Evolutionary conservation across 257 asterid genomes (phyloP).

Genomic region (Forsythia suspensa): DNA sequence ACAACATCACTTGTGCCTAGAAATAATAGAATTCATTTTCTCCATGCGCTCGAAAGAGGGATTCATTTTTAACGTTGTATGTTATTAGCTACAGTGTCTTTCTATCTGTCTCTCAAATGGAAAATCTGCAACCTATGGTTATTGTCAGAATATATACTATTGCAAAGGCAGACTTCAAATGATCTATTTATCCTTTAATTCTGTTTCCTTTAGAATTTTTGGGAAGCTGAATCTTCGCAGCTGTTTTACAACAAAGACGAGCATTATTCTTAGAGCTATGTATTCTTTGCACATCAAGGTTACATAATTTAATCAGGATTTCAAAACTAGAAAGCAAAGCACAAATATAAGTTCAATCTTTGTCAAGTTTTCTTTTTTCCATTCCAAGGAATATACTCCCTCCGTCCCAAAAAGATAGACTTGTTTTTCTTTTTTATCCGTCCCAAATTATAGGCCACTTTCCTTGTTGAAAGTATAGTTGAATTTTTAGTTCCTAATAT

Average conservation of each 20-base stretch:
- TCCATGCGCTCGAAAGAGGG: constrained; percentile 3
- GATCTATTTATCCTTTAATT: neutral
- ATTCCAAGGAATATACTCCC: neutral
- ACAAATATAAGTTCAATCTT: neutral
- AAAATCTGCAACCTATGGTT: neutral
- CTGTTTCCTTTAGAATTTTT: neutral
- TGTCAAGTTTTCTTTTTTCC: neutral
- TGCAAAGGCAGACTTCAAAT: neutral
- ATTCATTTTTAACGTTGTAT: neutral
- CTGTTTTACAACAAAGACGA: constrained; percentile 6
- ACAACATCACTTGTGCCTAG: neutral
- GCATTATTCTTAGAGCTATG: neutral
- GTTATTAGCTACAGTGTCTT: neutral
- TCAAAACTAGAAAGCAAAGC: neutral
- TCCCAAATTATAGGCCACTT: no score
- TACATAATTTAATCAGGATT: neutral
- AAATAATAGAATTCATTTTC: constrained; percentile 6
- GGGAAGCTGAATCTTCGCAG: neutral
- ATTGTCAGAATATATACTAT: constrained; percentile 1
- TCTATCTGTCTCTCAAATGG: constrained; percentile 1
- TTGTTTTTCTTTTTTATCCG: no score
- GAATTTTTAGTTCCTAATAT: no score
- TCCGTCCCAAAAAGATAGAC: no score
- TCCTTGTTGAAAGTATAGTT: no score
- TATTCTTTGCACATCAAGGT: neutral